Conservation (phyloP, 2,329 filamentous ascomycete species). For the Penicillium sp. region DNA sequence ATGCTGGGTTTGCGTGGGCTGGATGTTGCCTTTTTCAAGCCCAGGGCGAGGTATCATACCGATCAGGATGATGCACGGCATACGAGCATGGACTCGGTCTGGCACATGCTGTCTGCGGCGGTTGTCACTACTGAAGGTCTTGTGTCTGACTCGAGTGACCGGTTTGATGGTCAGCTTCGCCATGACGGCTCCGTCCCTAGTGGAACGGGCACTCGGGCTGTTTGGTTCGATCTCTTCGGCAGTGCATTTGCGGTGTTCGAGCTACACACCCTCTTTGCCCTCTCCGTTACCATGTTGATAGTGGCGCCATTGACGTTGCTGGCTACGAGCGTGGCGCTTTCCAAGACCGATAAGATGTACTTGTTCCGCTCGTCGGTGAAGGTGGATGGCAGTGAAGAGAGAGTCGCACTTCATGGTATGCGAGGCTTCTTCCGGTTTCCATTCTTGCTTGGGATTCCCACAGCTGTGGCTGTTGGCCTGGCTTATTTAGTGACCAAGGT, state of each 20-base stretch:
- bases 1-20: constrained; percentile 77
- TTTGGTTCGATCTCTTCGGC: constrained; percentile 95
- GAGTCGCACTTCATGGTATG: constrained; percentile 66
- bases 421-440: constrained; percentile 82
- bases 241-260: constrained; percentile 71
- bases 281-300: constrained; percentile 78
- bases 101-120: constrained; percentile 91
- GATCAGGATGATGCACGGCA: constrained; percentile 80
- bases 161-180: constrained; percentile 58
- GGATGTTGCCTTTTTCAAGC: constrained; percentile 87
- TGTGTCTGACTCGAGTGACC: constrained; percentile 61
- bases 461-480: constrained; percentile 64
- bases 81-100: constrained; percentile 62
- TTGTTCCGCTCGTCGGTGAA: constrained; percentile 67
- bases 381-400: constrained; percentile 57
- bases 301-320: constrained; percentile 70
- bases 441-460: constrained; percentile 64
- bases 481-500: constrained; percentile 73
- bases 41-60: constrained; percentile 84
- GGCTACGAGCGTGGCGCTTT: constrained; percentile 63
- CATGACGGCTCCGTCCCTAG: constrained; percentile 61
- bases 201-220: constrained; percentile 63
- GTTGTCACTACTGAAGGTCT: constrained; percentile 69
- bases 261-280: constrained; percentile 78
- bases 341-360: constrained; percentile 77